These are phyloP conservation scores for Pyrenophora teres DNA, from an alignment of 2,329 filamentous ascomycete species.

Conservation along the genomic window DNA sequence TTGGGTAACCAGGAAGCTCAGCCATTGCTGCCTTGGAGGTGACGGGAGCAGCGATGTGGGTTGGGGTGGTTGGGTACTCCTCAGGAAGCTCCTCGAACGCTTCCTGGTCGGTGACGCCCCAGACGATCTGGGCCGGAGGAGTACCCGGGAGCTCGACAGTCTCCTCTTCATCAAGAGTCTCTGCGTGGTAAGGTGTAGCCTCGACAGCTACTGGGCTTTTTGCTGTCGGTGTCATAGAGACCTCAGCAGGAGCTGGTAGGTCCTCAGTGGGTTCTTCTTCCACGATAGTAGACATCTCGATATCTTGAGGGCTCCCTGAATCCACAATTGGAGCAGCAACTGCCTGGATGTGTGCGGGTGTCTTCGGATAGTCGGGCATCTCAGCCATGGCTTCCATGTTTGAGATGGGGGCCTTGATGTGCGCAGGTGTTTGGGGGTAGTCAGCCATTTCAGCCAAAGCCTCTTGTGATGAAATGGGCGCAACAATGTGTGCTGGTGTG, in stretches of 20 bases:
- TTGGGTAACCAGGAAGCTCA: slow-evolving; percentile 31
- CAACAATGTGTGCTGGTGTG: slow-evolving; percentile 13
- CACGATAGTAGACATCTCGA: not conserved
- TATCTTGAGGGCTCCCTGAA: not conserved
- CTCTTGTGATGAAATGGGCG: slow-evolving; percentile 1
- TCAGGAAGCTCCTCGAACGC: slow-evolving; percentile 19
- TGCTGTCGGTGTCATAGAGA: slow-evolving; percentile 5
- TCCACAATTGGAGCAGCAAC: not conserved
- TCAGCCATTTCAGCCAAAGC: slow-evolving; percentile 8
- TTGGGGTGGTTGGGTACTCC: slow-evolving; percentile 17
- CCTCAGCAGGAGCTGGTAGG: not conserved
- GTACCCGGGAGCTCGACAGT: slow-evolving; percentile 6
- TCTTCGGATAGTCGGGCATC: slow-evolving; percentile 5
- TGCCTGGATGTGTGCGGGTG: slow-evolving; percentile 6
- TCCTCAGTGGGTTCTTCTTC: not conserved
- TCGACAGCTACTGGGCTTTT: not conserved
- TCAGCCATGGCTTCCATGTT: not conserved
- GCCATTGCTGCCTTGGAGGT: slow-evolving; percentile 11
- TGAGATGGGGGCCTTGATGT: slow-evolving; percentile 4
- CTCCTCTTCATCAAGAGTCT: slow-evolving; percentile 3
- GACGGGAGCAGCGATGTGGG: slow-evolving; percentile 14
- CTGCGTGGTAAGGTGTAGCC: slow-evolving; percentile 2
- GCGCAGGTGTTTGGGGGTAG: slow-evolving; percentile 20
- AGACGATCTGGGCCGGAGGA: slow-evolving; percentile 12
- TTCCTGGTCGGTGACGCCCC: slow-evolving; percentile 22